A percentile compares a stretch with the other conserved stretches of the same genome.
Conservation (phyloP, 805 yeast species). For the Cyberlindnera japonica region DNA sequence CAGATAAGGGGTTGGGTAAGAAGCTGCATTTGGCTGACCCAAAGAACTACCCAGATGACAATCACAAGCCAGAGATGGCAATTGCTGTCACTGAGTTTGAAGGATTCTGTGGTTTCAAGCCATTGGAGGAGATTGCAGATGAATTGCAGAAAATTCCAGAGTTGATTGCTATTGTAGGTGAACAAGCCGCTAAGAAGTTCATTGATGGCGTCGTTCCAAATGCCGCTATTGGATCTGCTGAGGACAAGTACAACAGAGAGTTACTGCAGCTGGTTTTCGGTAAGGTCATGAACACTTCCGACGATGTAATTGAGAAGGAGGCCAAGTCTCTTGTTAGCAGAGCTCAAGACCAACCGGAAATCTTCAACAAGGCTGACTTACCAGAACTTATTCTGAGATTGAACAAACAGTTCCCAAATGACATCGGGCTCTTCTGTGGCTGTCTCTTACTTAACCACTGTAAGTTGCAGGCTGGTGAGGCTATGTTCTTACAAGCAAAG, state of each 20-base stretch:
- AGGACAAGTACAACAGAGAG: slow-evolving; percentile 55
- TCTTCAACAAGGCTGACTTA: slow-evolving; percentile 50
- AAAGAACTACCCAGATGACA: slow-evolving; percentile 92
- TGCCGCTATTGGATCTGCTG: slow-evolving; percentile 43
- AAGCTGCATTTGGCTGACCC: slow-evolving; percentile 81
- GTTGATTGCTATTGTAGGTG: slow-evolving; percentile 66
- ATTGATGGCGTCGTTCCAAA: slow-evolving; percentile 40
- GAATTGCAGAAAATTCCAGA: slow-evolving; percentile 76
- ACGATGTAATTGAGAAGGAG: slow-evolving; percentile 47
- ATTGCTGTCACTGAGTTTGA: slow-evolving; percentile 93
- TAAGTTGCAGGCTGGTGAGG: slow-evolving; percentile 80
- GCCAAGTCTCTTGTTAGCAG: slow-evolving; percentile 66
- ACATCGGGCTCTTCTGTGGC: slow-evolving; percentile 94
- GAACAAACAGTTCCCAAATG: slow-evolving; percentile 86
- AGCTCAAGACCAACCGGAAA: slow-evolving; percentile 54
- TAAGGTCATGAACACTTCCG: slow-evolving; percentile 80
- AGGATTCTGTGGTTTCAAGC: slow-evolving; percentile 98
- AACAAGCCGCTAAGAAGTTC: slow-evolving; percentile 52
- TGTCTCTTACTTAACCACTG: slow-evolving; percentile 90
- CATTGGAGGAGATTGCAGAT: slow-evolving; percentile 69
- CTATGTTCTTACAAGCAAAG: slow-evolving; percentile 93
- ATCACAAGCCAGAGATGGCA: slow-evolving; percentile 99
- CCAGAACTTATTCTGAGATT: slow-evolving; percentile 74
- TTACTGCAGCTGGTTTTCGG: slow-evolving; percentile 74
- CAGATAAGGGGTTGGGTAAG: slow-evolving; percentile 81